phyloP scores from a whole-genome alignment of 2,329 filamentous ascomycete species.

The Elsinoe perseae region DNA sequence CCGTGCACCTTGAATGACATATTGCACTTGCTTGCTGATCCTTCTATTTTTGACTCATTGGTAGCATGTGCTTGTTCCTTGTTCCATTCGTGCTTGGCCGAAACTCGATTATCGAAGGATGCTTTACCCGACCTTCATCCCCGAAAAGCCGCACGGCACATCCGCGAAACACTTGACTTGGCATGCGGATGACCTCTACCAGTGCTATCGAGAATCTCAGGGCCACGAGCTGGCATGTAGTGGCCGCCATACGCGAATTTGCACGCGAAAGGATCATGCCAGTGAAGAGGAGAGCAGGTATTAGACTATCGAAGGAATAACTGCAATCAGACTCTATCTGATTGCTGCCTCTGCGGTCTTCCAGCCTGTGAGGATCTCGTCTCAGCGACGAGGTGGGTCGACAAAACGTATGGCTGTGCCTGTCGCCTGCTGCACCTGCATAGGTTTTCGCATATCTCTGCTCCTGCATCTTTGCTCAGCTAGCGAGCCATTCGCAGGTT shows the following conservation, averaged over 20 bases:
- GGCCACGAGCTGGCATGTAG: neutral
- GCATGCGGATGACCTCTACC: neutral
- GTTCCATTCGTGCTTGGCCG: neutral
- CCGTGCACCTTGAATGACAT: too few relatives aligned
- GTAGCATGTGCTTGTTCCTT: neutral
- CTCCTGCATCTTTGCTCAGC: too few relatives aligned
- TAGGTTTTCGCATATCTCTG: too few relatives aligned
- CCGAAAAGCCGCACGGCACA: neutral
- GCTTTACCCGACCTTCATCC: neutral
- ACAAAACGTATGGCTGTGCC: too few relatives aligned
- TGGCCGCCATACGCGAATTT: neutral
- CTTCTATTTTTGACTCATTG: neutral
- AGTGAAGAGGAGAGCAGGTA: neutral
- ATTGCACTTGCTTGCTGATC: too few relatives aligned
- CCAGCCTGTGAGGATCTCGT: too few relatives aligned
- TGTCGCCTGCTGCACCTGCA: too few relatives aligned
- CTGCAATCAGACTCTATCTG: neutral
- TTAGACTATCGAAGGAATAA: neutral
- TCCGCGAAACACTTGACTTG: neutral
- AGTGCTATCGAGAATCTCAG: neutral
- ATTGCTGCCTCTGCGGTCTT: too few relatives aligned
- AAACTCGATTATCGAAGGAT: neutral
- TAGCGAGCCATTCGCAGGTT: too few relatives aligned
- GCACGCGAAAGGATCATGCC: neutral
- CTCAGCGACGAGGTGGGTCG: too few relatives aligned